phyloP scores from a whole-genome alignment of 805 yeast species.

The Debaryomyces hansenii region DNA sequence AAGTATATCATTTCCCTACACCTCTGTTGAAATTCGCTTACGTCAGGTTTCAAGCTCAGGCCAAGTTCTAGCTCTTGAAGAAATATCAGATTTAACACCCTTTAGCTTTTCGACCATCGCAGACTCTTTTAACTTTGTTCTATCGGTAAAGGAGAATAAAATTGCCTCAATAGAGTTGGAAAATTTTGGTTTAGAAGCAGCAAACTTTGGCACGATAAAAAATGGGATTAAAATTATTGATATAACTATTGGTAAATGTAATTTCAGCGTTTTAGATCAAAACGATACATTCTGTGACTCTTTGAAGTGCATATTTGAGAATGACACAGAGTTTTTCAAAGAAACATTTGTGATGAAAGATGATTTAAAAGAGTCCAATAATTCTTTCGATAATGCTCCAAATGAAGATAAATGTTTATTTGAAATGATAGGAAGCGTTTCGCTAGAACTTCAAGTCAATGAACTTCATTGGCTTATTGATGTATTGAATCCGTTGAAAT shows the following conservation, averaged over 20 bases:
- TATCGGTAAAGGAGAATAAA: conserved; percentile 7
- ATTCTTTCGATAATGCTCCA: background rate
- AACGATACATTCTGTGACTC: conserved; percentile 9
- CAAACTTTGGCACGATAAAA: conserved; percentile 13
- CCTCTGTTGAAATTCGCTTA: background rate
- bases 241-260: conserved; percentile 5
- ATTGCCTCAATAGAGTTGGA: conserved; percentile 4
- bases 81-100: background rate
- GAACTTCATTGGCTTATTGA: conserved; percentile 21
- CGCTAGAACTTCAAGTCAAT: conserved; percentile 15
- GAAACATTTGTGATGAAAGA: background rate
- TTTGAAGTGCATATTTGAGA: conserved; percentile 9
- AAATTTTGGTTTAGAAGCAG: conserved; percentile 1
- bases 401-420: background rate
- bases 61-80: background rate
- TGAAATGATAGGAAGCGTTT: background rate
- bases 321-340: conserved; percentile 14
- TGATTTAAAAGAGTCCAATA: background rate
- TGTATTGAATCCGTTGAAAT: conserved; percentile 13
- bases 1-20: background rate
- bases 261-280: conserved; percentile 8
- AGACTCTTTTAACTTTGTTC: background rate
- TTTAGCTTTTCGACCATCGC: background rate
- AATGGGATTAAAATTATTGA: conserved; percentile 11
- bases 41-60: background rate